phyloP scores from a whole-genome alignment of 2,329 filamentous ascomycete genomes.

The Coniella lustricola region DNA sequence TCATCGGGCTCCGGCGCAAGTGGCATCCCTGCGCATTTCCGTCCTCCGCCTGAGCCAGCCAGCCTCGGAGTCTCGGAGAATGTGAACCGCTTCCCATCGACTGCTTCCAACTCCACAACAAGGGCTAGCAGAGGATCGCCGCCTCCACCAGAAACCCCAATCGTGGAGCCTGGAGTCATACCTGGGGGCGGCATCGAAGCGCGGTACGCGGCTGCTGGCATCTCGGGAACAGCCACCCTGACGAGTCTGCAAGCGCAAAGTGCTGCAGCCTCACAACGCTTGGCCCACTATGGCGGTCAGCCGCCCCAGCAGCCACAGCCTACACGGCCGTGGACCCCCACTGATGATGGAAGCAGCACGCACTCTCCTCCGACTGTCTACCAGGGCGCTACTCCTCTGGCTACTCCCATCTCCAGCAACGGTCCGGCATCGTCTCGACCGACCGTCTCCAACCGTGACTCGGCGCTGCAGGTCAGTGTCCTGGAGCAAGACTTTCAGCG shows the following conservation, averaged over 20 bases:
- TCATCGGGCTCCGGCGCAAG: constrained; percentile 22
- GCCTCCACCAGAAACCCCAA: constrained; percentile 87
- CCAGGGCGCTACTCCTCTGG: constrained; percentile 71
- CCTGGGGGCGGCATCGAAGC: constrained; percentile 80
- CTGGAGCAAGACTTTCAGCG: constrained; percentile 81
- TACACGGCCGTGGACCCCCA: constrained; percentile 84
- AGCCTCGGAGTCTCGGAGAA: constrained; percentile 38
- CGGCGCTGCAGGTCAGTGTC: constrained; percentile 54
- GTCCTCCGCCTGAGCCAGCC: constrained; percentile 18
- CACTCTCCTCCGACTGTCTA: constrained; percentile 90
- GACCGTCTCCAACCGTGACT: constrained; percentile 9
- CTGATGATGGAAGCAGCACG: constrained; percentile 75
- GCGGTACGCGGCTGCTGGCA: constrained; percentile 83
- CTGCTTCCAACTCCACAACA: constrained; percentile 88
- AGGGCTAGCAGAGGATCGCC: constrained; percentile 87
- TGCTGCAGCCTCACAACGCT: constrained; percentile 72
- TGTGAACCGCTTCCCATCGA: constrained; percentile 64
- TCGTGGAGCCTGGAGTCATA: constrained; percentile 63
- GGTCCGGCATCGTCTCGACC: constrained; percentile 23
- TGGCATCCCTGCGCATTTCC: constrained; percentile 7
- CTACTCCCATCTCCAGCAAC: constrained; percentile 50
- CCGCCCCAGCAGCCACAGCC: constrained; percentile 35
- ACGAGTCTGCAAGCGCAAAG: constrained; percentile 65
- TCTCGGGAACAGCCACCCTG: constrained; percentile 76
- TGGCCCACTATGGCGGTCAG: constrained; percentile 66